Percentiles rank a stretch among this genome's conserved stretches.
phyloP scores from a whole-genome alignment of 306 rosid species.

The Cercis canadensis region DNA sequence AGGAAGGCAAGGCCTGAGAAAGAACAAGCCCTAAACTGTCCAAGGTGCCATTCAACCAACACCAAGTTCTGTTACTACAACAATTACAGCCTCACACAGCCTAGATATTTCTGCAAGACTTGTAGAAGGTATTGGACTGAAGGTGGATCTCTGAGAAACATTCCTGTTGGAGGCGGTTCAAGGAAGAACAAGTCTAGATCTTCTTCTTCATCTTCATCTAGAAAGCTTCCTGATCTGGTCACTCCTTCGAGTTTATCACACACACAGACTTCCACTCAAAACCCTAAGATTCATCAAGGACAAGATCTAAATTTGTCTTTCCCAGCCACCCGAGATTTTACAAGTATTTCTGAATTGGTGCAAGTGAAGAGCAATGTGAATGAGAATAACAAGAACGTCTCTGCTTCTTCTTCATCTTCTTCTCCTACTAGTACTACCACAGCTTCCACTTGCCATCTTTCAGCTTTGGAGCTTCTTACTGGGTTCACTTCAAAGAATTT shows the following conservation, averaged over 20 bases:
- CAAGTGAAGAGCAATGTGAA: too few species aligned
- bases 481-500: constrained; percentile 71
- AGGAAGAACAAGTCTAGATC: constrained; percentile 94
- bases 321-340: constrained; percentile 57
- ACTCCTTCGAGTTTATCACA: constrained; percentile 37
- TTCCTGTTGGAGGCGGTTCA: constrained; percentile 98
- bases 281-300: constrained; percentile 76
- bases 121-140: constrained; percentile 99
- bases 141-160: constrained; percentile 92
- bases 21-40: constrained; percentile 90
- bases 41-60: constrained; percentile 95
- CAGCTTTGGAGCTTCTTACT: constrained; percentile 76
- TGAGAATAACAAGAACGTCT: too few species aligned
- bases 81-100: constrained; percentile 90
- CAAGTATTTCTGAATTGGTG: too few species aligned
- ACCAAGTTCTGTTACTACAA: constrained; percentile 97
- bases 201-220: constrained; percentile 50
- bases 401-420: too few species aligned
- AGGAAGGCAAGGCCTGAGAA: constrained; percentile 77
- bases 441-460: constrained; percentile 42
- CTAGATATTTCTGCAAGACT: constrained; percentile 92
- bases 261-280: constrained; percentile 55
- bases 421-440: constrained; percentile 44
- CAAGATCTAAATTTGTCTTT: constrained; percentile 88
- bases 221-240: constrained; percentile 51